These are phyloP conservation scores for Ophiorrhiza pumila DNA, from an alignment of 257 asterid species.

Conservation along the genomic window DNA sequence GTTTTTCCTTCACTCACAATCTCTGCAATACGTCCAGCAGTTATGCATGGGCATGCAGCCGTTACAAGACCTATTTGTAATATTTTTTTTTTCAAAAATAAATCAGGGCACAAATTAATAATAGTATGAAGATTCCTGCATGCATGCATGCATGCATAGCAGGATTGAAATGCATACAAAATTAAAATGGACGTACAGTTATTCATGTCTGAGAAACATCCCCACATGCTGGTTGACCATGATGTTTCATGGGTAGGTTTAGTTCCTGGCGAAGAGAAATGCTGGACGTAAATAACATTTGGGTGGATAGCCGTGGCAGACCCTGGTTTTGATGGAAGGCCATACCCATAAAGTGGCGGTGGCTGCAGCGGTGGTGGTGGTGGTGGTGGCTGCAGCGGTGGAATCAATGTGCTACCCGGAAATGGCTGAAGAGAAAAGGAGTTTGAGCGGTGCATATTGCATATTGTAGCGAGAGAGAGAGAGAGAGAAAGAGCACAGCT, in stretches of 20 bases:
- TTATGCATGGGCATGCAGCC: conserved; percentile 16
- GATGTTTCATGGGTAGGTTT: conserved; percentile 15
- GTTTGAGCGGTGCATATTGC: conserved; percentile 11
- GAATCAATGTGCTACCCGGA: neutral
- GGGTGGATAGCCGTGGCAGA: neutral
- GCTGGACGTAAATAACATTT: conserved; percentile 11
- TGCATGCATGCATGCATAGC: too few relatives aligned
- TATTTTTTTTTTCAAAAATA: neutral
- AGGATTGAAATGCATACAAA: neutral
- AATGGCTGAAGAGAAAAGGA: neutral
- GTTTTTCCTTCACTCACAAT: conserved; percentile 14
- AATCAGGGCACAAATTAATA: neutral
- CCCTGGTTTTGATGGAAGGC: neutral
- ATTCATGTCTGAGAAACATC: conserved; percentile 10
- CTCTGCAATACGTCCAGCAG: conserved; percentile 13
- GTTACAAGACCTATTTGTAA: conserved; percentile 7
- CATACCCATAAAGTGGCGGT: neutral
- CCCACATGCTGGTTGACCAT: conserved; percentile 14
- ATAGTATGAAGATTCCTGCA: too few relatives aligned
- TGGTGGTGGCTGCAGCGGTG: neutral
- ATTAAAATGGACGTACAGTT: conserved; percentile 1
- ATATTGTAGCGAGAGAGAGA: conserved; percentile 11
- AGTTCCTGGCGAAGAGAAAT: neutral
- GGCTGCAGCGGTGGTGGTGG: neutral
- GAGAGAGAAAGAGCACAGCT: too few relatives aligned